Evolutionary conservation across 2,329 filamentous ascomycete genomes (phyloP).

Genomic region (Lecanosticta acicola): DNA sequence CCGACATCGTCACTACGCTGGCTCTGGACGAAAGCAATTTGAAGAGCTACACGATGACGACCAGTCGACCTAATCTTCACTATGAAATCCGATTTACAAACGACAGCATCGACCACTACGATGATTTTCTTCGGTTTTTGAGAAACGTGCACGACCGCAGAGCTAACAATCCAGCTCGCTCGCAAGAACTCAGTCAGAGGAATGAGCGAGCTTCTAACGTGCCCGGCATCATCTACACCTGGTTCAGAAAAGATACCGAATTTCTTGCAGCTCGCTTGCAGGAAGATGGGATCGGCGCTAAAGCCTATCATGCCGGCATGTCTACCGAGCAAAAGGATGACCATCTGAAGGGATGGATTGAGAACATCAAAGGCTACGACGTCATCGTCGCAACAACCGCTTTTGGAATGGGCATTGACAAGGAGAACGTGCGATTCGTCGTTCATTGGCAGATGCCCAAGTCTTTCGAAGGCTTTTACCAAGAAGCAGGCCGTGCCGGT

Average conservation of each 20-base stretch:
- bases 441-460: conserved; percentile 92
- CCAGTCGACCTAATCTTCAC: conserved; percentile 78
- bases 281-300: conserved; percentile 64
- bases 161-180: conserved; percentile 51
- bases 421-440: conserved; percentile 89
- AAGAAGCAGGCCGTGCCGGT: conserved; percentile 87
- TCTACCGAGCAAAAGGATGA: conserved; percentile 62
- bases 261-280: conserved; percentile 60
- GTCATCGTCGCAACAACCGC: conserved; percentile 93
- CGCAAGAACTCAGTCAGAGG: conserved; percentile 51
- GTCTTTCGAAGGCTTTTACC: conserved; percentile 92
- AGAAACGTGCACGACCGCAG: conserved; percentile 66
- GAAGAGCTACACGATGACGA: conserved; percentile 75
- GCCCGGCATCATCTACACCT: conserved; percentile 74
- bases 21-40: conserved; percentile 60
- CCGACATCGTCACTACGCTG: conserved; percentile 75
- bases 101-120: conserved; percentile 67
- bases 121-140: conserved; percentile 72
- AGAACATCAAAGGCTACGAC: conserved; percentile 70
- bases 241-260: conserved; percentile 70
- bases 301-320: conserved; percentile 67
- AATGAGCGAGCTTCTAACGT: conserved; percentile 56
- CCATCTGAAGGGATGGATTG: conserved; percentile 65
- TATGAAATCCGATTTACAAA: conserved; percentile 81
- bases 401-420: conserved; percentile 97